Percentiles rank a stretch among this genome's conserved stretches.
These are phyloP conservation scores for Begonia loranthoides DNA, from an alignment of 306 rosid genomes.

Conservation along the genomic window DNA sequence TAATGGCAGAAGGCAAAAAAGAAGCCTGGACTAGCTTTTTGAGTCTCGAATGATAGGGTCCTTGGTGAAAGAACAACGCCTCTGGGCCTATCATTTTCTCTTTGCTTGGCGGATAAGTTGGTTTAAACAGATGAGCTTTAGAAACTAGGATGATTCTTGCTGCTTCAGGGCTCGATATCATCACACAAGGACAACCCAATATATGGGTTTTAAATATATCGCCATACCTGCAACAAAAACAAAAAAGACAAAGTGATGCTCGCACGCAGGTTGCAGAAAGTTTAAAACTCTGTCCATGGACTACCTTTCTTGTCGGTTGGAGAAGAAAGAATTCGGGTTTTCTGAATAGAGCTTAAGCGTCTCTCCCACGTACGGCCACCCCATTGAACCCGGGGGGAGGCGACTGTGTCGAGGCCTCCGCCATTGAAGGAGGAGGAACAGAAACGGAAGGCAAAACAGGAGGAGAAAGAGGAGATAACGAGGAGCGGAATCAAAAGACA, in stretches of 20 bases:
- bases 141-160: constrained; percentile 59
- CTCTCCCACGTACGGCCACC: constrained; percentile 83
- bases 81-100: constrained; percentile 73
- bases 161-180: constrained; percentile 71
- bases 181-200: constrained; percentile 81
- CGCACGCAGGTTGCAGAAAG: too few species aligned
- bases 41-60: constrained; percentile 60
- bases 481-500: not conserved
- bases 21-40: constrained; percentile 55
- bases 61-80: constrained; percentile 79
- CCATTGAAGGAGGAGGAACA: constrained; percentile 33
- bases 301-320: constrained; percentile 53
- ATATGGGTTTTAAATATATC: constrained; percentile 70
- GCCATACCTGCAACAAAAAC: constrained; percentile 39
- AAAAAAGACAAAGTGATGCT: too few species aligned
- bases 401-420: constrained; percentile 19
- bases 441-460: not conserved
- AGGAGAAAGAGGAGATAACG: not conserved
- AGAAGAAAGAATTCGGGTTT: constrained; percentile 74
- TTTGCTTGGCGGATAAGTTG: constrained; percentile 88
- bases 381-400: constrained; percentile 89
- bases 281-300: not conserved
- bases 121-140: constrained; percentile 58
- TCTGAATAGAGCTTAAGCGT: constrained; percentile 61
- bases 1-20: constrained; percentile 46